Evolutionary conservation across 1,284 basidiomycete species (phyloP).

Genomic region (Rhizoctonia solani): DNA sequence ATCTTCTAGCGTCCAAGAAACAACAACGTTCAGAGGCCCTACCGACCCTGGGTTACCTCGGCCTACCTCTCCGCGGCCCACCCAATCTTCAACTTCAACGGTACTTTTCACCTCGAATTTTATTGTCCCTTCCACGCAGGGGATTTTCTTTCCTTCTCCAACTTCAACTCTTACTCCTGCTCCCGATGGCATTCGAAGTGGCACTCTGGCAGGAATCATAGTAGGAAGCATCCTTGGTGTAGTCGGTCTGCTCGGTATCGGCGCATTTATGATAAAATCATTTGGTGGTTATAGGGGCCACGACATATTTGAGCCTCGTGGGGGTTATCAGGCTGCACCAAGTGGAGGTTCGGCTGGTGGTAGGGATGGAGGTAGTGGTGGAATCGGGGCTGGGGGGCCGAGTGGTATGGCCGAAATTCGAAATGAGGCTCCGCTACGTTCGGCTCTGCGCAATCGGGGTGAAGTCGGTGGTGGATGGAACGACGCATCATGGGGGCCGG

Average conservation of each 20-base stretch:
- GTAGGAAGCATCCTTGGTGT: slow-evolving; percentile 9
- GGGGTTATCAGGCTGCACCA: neutral
- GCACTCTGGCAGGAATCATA: neutral
- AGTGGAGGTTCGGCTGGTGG: slow-evolving; percentile 1
- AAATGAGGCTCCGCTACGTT: neutral
- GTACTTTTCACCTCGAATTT: neutral
- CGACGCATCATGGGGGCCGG: neutral
- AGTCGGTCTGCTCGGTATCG: slow-evolving; percentile 16
- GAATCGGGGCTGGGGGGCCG: neutral
- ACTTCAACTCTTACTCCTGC: neutral
- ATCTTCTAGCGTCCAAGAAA: too few relatives aligned
- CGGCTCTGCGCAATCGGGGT: neutral
- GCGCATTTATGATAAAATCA: slow-evolving; percentile 6
- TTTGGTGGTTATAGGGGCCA: too few relatives aligned
- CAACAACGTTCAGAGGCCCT: too few relatives aligned
- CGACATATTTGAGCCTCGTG: too few relatives aligned
- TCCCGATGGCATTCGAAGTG: neutral
- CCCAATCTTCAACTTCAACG: neutral
- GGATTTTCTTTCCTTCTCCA: neutral
- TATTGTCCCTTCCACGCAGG: neutral
- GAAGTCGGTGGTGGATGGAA: neutral
- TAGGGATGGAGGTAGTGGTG: neutral
- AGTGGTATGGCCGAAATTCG: slow-evolving; percentile 1
- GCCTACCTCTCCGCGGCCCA: neutral
- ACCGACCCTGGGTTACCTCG: too few relatives aligned